Evolutionary conservation across 169 alveolate genomes (phyloP), one percentile per base, ranked within the genome.

Genomic region (Plasmodium falciparum): DNA sequence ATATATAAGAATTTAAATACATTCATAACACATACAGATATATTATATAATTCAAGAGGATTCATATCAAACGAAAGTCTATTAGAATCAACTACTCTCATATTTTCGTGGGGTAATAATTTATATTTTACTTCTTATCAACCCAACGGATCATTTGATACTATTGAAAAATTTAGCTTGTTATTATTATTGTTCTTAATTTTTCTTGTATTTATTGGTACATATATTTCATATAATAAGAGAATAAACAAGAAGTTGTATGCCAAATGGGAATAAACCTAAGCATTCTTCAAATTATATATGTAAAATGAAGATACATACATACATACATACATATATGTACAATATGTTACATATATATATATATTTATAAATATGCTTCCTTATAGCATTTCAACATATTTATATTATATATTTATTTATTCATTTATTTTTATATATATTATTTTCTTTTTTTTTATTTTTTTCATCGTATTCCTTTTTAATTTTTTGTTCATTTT

Each of bases 141-240:
- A 50, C 91, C 91, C 8, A 83, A 83, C 20, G 91, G 91, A 8
- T 83, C 91, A 2, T 83, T 69, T 83, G 91, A 83, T 33, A 83
- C 91, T 2, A 83, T 83, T 20, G 69, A 83, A 33, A 69, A 59
- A 39, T 69, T 69, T 39, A 83, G 59, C 33, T 52, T 83, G 12
- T 50, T 83, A 5, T 26, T 83, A 43, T 54, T 83, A 52, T 49
- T 83, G 22, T 69, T 83, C 58, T 56, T 83, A 69, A 83, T 83
- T 62, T 20, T 83, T 39, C 45, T 70, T 15, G 91, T 83, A 7
- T 83, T 83, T 39, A 69, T 83, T 26, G 91, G 85, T 6, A 67
- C 91, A 17, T 83, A 83, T 24, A 15, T 83, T 52, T 83, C 91
- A 20, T 83, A 83, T 63, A 45, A 69, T 67, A 69, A 26, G 39